phyloP scores from a whole-genome alignment of 2,329 filamentous ascomycete species.

The Teratosphaeriaceae sp. region DNA sequence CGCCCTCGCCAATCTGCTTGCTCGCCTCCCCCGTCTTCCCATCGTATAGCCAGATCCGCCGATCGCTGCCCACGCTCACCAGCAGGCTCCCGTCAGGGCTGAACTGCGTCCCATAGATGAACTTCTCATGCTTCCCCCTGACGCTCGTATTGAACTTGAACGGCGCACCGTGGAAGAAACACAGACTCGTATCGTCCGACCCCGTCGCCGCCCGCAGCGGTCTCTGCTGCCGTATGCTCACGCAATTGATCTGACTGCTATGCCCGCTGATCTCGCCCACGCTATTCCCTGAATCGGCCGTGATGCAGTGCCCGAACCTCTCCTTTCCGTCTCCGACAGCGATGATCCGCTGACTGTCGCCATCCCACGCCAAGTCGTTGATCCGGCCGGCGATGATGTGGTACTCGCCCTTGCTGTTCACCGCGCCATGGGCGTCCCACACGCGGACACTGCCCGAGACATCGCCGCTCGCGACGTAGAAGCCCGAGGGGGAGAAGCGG shows the following conservation, averaged over 20 bases:
- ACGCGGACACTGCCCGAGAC: constrained; percentile 76
- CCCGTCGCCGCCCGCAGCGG: constrained; percentile 89
- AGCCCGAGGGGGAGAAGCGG: constrained; percentile 87
- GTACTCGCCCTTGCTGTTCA: constrained; percentile 90
- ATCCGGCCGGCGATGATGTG: constrained; percentile 89
- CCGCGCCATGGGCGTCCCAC: constrained; percentile 83
- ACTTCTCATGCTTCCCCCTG: constrained; percentile 74
- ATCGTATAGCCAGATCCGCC: constrained; percentile 88
- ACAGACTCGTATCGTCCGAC: constrained; percentile 80
- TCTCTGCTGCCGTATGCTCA: constrained; percentile 81
- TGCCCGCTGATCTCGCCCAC: constrained; percentile 93
- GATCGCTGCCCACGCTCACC: constrained; percentile 88
- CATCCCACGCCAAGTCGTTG: constrained; percentile 96
- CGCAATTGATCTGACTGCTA: constrained; percentile 81
- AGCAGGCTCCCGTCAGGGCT: constrained; percentile 77
- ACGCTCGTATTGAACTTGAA: constrained; percentile 93
- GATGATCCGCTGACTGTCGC: constrained; percentile 92
- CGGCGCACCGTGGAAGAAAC: constrained; percentile 88
- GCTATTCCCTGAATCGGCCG: constrained; percentile 89
- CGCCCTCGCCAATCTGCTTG: constrained; percentile 67
- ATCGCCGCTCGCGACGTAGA: constrained; percentile 91
- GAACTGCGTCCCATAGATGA: constrained; percentile 81
- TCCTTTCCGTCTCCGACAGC: constrained; percentile 94
- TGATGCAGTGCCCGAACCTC: constrained; percentile 88
- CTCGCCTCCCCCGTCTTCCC: constrained; percentile 88